A percentile compares a stretch with the other conserved stretches of the same genome.
These are phyloP conservation scores for Drechslerella coelobrocha DNA, from an alignment of 2,329 filamentous ascomycete genomes.

Conservation along the genomic window DNA sequence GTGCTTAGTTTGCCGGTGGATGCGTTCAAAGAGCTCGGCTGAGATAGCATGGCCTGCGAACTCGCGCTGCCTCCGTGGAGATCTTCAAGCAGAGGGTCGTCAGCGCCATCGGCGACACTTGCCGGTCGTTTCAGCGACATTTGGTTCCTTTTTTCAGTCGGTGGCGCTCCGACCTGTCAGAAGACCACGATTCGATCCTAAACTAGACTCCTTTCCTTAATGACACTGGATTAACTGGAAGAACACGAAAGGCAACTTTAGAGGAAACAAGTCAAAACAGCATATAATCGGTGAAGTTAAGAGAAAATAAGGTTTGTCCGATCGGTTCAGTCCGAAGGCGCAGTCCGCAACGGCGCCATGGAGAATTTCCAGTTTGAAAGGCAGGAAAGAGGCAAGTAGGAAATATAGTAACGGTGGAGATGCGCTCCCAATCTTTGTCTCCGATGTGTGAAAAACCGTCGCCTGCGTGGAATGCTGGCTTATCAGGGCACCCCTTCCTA, in stretches of 20 bases:
- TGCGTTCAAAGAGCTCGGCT: conserved; percentile 5
- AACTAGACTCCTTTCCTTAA: conserved; percentile 1
- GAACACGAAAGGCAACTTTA: neutral
- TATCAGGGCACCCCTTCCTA: neutral
- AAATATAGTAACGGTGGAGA: neutral
- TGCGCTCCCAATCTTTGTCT: neutral
- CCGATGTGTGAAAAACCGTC: neutral
- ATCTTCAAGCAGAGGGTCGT: conserved; percentile 22
- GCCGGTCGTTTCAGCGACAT: conserved; percentile 50
- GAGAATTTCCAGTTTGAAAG: neutral
- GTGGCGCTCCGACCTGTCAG: conserved; percentile 15
- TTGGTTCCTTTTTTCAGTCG: neutral
- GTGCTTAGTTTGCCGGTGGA: neutral
- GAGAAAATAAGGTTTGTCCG: conserved; percentile 3
- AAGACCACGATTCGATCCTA: conserved; percentile 16
- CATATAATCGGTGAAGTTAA: neutral
- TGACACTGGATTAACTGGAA: neutral
- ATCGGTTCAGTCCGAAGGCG: conserved; percentile 1
- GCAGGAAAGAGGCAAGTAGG: neutral
- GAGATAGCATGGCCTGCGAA: conserved; percentile 3
- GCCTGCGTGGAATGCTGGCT: neutral
- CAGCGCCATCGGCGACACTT: conserved; percentile 27
- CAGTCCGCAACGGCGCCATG: neutral
- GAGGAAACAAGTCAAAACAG: neutral
- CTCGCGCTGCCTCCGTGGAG: conserved; percentile 15